Conservation (phyloP, 495 filamentous ascomycete species). For the Margaritispora aquatica region DNA sequence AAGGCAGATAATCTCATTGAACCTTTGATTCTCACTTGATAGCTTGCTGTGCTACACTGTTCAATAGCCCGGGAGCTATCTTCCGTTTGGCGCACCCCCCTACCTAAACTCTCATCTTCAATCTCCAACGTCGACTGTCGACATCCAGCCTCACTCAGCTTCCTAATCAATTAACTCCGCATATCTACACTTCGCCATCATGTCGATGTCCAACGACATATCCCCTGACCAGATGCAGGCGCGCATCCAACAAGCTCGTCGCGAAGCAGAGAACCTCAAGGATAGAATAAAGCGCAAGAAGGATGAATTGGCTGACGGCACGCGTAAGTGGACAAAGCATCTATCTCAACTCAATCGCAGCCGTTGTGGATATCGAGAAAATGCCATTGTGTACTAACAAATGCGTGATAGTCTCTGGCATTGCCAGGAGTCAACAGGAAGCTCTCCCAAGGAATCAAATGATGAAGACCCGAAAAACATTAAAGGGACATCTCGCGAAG, state of each 20-base stretch:
- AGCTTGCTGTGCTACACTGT: neutral
- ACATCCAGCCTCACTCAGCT: constrained; percentile 14
- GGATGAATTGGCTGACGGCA: constrained; percentile 97
- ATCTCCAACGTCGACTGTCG: constrained; percentile 18
- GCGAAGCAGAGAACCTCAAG: constrained; percentile 96
- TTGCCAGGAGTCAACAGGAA: constrained; percentile 84
- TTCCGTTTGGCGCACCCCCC: constrained; percentile 20
- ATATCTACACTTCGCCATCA: constrained; percentile 8
- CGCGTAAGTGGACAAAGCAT: constrained; percentile 58
- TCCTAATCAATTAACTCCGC: neutral
- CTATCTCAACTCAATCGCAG: neutral
- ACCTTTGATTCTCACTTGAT: neutral
- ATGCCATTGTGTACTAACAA: constrained; percentile 13
- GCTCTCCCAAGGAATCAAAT: constrained; percentile 76
- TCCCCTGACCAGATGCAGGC: constrained; percentile 57
- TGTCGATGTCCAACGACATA: constrained; percentile 46
- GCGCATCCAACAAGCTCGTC: constrained; percentile 91
- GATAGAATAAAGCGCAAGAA: constrained; percentile 99
- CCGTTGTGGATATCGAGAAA: neutral
- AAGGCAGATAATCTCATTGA: neutral
- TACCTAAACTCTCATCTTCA: constrained; percentile 10
- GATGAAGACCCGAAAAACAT: constrained; percentile 91
- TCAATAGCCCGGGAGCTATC: constrained; percentile 17
- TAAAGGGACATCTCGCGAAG: constrained; percentile 97
- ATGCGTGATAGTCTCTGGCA: constrained; percentile 69